Percentiles rank a stretch among this genome's conserved stretches.
Conservation (phyloP, 176 grass and related monocot genomes). For the Avena eriantha region DNA sequence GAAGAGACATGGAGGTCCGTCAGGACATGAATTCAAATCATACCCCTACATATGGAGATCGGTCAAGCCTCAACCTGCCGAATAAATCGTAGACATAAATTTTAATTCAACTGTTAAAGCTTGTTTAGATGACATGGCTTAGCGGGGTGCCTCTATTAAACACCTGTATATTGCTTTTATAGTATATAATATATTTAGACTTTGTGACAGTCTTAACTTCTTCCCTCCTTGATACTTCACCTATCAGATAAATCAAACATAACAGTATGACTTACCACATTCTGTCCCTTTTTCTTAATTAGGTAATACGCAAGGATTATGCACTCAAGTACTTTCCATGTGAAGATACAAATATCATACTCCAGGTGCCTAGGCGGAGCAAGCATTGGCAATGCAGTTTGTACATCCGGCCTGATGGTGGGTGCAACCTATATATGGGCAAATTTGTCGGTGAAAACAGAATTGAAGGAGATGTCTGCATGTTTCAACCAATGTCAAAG, state of each 20-base stretch:
- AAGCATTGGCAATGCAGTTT: constrained; percentile 43
- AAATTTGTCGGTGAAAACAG: constrained; percentile 49
- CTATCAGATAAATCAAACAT: neutral
- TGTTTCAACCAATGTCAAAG: no score
- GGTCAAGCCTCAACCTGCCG: no score
- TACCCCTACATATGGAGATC: no score
- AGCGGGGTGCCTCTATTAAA: no score
- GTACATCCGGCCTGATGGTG: neutral
- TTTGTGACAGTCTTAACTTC: neutral
- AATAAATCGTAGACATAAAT: no score
- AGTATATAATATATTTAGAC: neutral
- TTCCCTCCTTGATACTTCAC: neutral
- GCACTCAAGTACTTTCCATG: constrained; percentile 17
- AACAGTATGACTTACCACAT: neutral
- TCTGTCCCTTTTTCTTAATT: constrained; percentile 10
- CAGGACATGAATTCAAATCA: no score
- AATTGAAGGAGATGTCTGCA: no score
- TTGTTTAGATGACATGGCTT: no score
- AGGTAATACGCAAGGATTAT: constrained; percentile 48
- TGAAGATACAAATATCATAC: constrained; percentile 13
- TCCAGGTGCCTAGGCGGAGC: constrained; percentile 23
- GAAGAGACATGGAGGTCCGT: no score
- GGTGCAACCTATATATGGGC: neutral
- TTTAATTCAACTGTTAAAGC: no score
- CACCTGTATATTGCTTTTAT: no score